These are phyloP conservation scores for Zygnema circumcarinatum DNA, from an alignment of 139 green algal species.

Conservation along the genomic window DNA sequence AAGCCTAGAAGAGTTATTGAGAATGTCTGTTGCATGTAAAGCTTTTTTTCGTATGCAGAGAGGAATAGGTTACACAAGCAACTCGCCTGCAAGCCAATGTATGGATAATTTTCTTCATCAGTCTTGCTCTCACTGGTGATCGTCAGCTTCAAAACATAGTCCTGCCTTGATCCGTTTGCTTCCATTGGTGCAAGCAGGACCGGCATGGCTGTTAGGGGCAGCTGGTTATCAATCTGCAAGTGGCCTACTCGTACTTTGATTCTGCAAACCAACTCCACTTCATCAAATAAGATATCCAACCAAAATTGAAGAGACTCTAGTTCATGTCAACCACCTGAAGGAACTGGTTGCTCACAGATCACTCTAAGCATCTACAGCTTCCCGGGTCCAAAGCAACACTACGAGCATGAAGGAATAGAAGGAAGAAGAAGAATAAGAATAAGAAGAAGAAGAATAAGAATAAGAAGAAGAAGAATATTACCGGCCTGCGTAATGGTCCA, in stretches of 20 bases:
- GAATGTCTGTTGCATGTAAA: too few relatives aligned
- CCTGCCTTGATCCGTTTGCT: not conserved
- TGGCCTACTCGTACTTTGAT: slow-evolving; percentile 38
- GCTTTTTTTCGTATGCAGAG: too few relatives aligned
- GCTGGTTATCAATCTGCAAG: slow-evolving; percentile 61
- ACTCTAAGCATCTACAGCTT: not conserved
- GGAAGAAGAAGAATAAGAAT: too few relatives aligned
- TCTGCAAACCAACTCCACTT: slow-evolving; percentile 8
- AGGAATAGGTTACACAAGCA: too few relatives aligned
- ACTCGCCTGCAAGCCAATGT: slow-evolving; percentile 58
- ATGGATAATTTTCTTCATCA: slow-evolving; percentile 34
- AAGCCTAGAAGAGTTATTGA: too few relatives aligned
- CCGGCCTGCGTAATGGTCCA: too few relatives aligned
- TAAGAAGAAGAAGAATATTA: too few relatives aligned
- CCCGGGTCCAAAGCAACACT: not conserved
- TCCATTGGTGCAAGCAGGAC: slow-evolving; percentile 47
- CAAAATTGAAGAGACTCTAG: too few relatives aligned
- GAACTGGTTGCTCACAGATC: too few relatives aligned
- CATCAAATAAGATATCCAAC: not conserved
- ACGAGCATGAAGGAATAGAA: too few relatives aligned
- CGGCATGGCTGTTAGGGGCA: slow-evolving; percentile 47
- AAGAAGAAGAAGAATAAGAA: too few relatives aligned
- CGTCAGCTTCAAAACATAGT: slow-evolving; percentile 46
- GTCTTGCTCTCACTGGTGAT: not conserved
- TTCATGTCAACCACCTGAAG: too few relatives aligned